Evolutionary conservation across 2,329 filamentous ascomycete species (phyloP).

Genomic region (Rachicladosporium sp.): DNA sequence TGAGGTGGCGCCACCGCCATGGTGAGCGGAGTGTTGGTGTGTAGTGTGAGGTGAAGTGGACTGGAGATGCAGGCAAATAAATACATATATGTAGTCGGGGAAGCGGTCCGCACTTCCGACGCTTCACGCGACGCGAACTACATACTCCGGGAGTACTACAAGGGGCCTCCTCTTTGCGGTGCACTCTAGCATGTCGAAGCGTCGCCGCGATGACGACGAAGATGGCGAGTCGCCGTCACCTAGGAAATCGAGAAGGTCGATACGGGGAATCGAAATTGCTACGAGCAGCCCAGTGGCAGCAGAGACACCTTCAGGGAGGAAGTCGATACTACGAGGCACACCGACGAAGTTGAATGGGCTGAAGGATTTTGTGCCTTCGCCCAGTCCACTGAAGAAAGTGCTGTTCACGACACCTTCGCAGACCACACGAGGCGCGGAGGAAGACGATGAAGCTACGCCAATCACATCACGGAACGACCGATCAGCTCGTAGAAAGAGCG

Average conservation of each 20-base stretch:
- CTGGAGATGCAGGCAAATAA: too few species aligned
- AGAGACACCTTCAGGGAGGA: constrained; percentile 21
- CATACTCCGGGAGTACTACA: too few species aligned
- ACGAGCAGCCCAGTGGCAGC: constrained; percentile 6
- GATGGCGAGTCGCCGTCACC: neutral
- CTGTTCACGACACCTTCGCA: constrained; percentile 32
- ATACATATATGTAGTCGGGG: too few species aligned
- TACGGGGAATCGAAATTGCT: neutral
- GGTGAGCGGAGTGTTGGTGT: neutral
- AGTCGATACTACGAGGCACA: constrained; percentile 22
- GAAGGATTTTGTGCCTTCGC: constrained; percentile 23
- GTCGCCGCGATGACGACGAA: constrained; percentile 2
- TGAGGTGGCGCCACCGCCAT: constrained; percentile 5
- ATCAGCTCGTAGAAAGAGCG: constrained; percentile 78
- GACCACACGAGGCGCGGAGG: constrained; percentile 21
- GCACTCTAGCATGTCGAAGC: constrained; percentile 1
- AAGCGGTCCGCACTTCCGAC: too few species aligned
- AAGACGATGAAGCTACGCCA: constrained; percentile 26
- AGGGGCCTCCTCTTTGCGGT: too few species aligned
- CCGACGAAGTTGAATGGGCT: constrained; percentile 15
- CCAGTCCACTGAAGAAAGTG: constrained; percentile 33
- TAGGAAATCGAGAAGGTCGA: constrained; percentile 1
- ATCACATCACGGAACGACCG: constrained; percentile 60
- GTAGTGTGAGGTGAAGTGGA: too few species aligned
- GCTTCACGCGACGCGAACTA: too few species aligned